phyloP scores from a whole-genome alignment of 169 alveolate species.

The Plasmodium cynomolgi region DNA sequence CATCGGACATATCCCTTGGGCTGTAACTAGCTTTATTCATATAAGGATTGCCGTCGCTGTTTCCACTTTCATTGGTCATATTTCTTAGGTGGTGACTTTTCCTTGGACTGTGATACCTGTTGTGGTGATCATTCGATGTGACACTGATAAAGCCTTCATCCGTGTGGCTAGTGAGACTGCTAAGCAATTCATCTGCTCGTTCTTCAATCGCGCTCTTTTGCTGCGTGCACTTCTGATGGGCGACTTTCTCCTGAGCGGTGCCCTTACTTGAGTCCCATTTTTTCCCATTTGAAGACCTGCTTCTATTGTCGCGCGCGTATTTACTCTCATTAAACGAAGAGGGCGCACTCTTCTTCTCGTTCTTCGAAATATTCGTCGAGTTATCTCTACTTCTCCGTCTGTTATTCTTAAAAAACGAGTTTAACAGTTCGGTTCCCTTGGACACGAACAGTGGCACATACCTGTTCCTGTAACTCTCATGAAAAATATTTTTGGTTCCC shows the following conservation, averaged over 20 bases:
- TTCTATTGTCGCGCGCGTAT: not conserved
- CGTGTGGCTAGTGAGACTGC: not conserved
- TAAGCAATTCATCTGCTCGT: not conserved
- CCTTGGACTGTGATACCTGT: not conserved
- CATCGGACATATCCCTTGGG: not conserved
- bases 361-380: constrained; percentile 5
- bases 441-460: constrained; percentile 40
- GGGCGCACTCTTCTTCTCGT: not conserved
- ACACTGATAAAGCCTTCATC: constrained; percentile 25
- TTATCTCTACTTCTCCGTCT: not conserved
- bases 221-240: not conserved
- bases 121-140: constrained; percentile 7
- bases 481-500: not conserved
- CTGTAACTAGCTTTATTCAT: not conserved
- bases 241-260: not conserved
- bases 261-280: not conserved
- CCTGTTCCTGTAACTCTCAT: constrained; percentile 29
- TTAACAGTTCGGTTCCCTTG: constrained; percentile 44
- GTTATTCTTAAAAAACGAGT: constrained; percentile 36
- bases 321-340: not conserved
- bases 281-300: not conserved
- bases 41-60: not conserved
- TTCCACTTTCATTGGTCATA: not conserved
- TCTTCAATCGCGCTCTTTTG: not conserved
- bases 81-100: not conserved